Conservation (phyloP, 78 protist genomes). For the Planoprotostelium fungivorum region DNA sequence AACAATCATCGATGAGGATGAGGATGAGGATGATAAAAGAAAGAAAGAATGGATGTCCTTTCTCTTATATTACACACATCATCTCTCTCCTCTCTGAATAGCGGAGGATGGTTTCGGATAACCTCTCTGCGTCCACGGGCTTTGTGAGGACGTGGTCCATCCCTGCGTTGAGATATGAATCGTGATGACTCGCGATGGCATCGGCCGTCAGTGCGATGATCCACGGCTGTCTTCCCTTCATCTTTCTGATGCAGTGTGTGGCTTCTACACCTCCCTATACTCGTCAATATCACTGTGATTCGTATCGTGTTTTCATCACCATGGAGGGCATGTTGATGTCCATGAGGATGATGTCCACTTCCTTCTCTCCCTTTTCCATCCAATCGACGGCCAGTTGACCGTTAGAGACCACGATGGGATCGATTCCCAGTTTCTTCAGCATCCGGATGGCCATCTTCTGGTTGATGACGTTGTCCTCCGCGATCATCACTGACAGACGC, state of each 20-base stretch:
- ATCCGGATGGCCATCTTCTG: neutral
- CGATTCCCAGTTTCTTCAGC: neutral
- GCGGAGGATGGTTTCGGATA: neutral
- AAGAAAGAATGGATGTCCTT: too few species aligned
- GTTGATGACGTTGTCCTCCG: neutral
- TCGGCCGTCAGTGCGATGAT: neutral
- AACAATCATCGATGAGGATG: too few species aligned
- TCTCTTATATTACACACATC: neutral
- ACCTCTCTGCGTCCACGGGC: neutral
- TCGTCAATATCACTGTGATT: neutral
- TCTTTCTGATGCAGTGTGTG: neutral
- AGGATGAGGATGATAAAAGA: too few species aligned
- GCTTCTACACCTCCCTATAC: neutral
- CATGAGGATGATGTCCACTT: too few species aligned
- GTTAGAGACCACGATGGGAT: neutral
- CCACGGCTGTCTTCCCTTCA: neutral
- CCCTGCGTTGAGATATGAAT: neutral
- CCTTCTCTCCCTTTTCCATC: too few species aligned
- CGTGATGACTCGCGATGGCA: neutral
- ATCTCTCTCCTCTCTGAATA: neutral
- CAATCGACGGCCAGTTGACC: neutral
- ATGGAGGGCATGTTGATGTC: too few species aligned
- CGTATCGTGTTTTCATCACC: neutral
- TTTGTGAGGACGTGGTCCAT: neutral
- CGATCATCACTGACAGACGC: neutral